Conservation (phyloP, 179 eudicot species). For the Silene coronaria region DNA sequence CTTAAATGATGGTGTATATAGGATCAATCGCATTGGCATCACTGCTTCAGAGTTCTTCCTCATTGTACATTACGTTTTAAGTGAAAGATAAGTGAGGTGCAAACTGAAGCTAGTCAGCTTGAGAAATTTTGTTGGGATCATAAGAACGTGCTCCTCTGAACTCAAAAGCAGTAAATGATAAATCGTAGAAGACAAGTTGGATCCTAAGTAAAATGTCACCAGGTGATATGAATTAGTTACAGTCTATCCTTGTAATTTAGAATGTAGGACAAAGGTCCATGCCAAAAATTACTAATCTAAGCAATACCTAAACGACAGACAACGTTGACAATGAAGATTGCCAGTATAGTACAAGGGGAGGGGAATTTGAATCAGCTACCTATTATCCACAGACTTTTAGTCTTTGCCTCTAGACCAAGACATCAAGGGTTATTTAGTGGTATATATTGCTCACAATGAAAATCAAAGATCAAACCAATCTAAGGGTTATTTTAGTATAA, state of each 20-base stretch:
- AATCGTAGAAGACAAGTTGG: background rate
- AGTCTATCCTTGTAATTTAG: too few species aligned
- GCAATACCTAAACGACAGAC: background rate
- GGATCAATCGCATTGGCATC: background rate
- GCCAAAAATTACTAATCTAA: background rate
- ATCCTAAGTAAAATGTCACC: background rate
- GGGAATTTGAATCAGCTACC: too few species aligned
- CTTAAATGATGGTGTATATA: background rate
- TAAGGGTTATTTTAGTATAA: background rate
- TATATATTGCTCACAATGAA: too few species aligned
- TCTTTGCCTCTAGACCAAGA: background rate
- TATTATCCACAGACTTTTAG: too few species aligned
- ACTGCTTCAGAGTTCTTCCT: background rate
- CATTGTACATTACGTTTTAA: background rate
- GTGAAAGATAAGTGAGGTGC: background rate
- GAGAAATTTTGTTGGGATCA: background rate
- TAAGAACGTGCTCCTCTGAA: background rate
- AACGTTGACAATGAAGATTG: background rate
- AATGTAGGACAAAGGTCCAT: too few species aligned
- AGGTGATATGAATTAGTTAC: background rate
- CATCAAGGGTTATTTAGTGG: background rate
- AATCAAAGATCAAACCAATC: background rate
- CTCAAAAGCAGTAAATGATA: background rate
- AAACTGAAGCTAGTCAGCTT: background rate
- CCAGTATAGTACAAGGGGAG: too few species aligned